A percentile compares a stretch with the other conserved stretches of the same genome.
Evolutionary conservation across 2,329 filamentous ascomycete species (phyloP).

Genomic region (Ceratocystis huliohia): DNA sequence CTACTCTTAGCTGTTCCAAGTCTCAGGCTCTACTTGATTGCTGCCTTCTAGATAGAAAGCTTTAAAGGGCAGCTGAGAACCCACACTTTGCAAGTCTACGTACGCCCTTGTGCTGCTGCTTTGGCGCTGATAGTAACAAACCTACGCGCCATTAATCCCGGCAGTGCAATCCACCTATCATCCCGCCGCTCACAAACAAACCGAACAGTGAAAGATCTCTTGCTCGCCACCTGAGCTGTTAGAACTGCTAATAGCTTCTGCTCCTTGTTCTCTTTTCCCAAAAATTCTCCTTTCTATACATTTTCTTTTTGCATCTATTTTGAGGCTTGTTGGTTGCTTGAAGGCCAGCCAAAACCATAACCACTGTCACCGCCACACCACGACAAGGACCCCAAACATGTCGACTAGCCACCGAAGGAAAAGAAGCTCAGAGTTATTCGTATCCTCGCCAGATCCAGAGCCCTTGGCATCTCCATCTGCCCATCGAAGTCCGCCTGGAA

Average conservation of each 20-base stretch:
- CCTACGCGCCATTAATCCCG: not conserved
- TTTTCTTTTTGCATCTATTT: not conserved
- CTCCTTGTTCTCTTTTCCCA: too few relatives aligned
- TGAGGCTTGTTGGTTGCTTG: too few relatives aligned
- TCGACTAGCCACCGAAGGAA: not conserved
- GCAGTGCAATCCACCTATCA: not conserved
- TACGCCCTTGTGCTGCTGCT: conserved; percentile 1
- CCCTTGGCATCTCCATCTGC: not conserved
- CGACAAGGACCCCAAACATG: not conserved
- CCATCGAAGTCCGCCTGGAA: not conserved
- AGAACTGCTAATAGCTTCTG: not conserved
- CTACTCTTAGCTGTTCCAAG: not conserved
- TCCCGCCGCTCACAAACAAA: not conserved
- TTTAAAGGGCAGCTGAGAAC: not conserved
- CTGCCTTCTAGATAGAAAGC: not conserved
- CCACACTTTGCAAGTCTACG: not conserved
- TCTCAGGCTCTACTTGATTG: not conserved
- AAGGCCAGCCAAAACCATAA: too few relatives aligned
- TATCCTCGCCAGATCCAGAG: not conserved
- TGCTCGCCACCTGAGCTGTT: not conserved
- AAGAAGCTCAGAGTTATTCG: conserved; percentile 8
- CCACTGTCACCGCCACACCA: too few relatives aligned
- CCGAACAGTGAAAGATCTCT: too few relatives aligned
- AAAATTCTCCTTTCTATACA: not conserved
- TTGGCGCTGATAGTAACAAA: not conserved